Evolutionary conservation across 108 stramenopile species (phyloP).

Genomic region (Cyclotella baltica): DNA sequence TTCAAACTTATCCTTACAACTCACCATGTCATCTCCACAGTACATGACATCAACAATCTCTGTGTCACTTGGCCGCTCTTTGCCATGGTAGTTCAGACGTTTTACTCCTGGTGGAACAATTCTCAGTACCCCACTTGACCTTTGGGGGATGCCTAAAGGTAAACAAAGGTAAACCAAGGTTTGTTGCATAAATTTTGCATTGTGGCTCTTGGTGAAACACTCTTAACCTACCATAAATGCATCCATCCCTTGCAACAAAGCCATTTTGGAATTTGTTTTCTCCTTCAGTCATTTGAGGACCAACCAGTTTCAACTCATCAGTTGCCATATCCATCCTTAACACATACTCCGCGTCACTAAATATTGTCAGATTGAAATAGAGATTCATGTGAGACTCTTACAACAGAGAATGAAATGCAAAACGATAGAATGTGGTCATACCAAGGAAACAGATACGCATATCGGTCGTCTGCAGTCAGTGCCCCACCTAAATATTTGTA

Average conservation of each 20-base stretch:
- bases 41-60: conserved; percentile 70
- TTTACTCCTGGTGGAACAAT: conserved; percentile 54
- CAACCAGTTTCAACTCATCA: conserved; percentile 60
- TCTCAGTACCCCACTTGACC: conserved; percentile 64
- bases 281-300: conserved; percentile 65
- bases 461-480: conserved; percentile 55
- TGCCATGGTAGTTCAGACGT: conserved; percentile 28
- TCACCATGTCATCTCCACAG: conserved; percentile 66
- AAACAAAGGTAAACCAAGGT: too few relatives aligned
- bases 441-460: conserved; percentile 68
- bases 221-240: conserved; percentile 65
- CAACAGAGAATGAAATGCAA: too few relatives aligned
- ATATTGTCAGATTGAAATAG: too few relatives aligned
- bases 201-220: too few relatives aligned
- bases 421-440: conserved; percentile 47
- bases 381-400: too few relatives aligned
- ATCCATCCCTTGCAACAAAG: conserved; percentile 66
- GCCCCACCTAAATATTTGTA: conserved; percentile 81
- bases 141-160: conserved; percentile 66
- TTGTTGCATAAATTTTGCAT: too few relatives aligned
- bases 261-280: conserved; percentile 81
- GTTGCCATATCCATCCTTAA: conserved; percentile 60
- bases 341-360: conserved; percentile 55
- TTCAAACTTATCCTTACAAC: conserved; percentile 76
- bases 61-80: conserved; percentile 26